Base-by-base conservation (phyloP, 1,284 basidiomycete genomes). In the Exobasidium cylindrosporum region DNA sequence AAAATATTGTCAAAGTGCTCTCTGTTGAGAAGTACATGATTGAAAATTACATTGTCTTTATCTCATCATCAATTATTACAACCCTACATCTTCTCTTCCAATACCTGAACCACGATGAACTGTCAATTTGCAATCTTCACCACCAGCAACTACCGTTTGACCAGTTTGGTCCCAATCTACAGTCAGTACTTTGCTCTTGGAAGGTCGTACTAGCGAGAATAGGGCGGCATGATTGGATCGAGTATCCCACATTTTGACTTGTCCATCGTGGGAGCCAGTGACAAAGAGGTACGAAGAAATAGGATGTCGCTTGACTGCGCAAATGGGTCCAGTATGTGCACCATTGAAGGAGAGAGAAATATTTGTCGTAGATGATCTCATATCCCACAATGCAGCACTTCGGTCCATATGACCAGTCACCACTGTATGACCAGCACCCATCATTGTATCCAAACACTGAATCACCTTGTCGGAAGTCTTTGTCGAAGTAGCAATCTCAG, bases 11-110 rank as follows among this genome's bases (percentile, higher is more conserved):
- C 82, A 31, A 73, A 79, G 17, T 80, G 77, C 40, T 80, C 70
- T 53, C 68, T 66, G 86, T 84, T 59, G 87, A 40, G 17, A 40
- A n/a, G n/a, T n/a, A 24, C 62, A 65, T 13, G 70, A 72, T 52
- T 77, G 60, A 57, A 4, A 40, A 40, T 40, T 40, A 40, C 35
- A 40, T 40, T 40, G 35, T 10, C 17, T 40, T 40, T 10, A 40
- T 10, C 35, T 40, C 35, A 17, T 40, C 10, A 40, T 40, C 35
- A 40, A 17, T 40, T 7, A 40, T 40, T 17, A 40, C 29, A 17
- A 35, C 13, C n/a, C 45, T 4, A 14, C 10, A 61, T 61, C 59
- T 28, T 52, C 45, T 26, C 61, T 54, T 6, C 63, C 71, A 23
- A 75, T 73, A 4, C 60, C 57, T 30, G 50, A 35, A 3, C 73